These are phyloP conservation scores for Neurospora sp. DNA, from an alignment of 495 filamentous ascomycete species.

Conservation along the genomic window DNA sequence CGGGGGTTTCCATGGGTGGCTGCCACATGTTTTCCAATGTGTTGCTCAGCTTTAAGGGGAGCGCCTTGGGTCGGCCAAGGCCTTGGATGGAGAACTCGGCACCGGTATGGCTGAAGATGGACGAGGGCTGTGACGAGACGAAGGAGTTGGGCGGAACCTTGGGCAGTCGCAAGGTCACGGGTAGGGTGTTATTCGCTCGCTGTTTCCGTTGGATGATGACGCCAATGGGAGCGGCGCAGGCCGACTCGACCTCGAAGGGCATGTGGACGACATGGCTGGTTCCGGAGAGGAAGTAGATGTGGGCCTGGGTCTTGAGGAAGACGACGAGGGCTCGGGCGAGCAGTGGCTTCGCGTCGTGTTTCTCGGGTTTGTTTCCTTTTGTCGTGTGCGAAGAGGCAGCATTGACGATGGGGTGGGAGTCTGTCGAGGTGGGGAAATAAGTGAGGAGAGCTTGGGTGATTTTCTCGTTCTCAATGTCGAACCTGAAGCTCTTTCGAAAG, in stretches of 20 bases:
- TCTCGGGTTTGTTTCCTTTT: not conserved
- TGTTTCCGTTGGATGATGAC: constrained; percentile 74
- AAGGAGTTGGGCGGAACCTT: constrained; percentile 73
- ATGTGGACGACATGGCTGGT: constrained; percentile 84
- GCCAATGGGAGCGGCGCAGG: constrained; percentile 71
- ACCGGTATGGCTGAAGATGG: constrained; percentile 29
- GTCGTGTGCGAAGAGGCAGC: not conserved
- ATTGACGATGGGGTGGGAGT: constrained; percentile 11
- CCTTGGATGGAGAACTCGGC: constrained; percentile 44
- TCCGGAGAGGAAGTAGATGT: constrained; percentile 84
- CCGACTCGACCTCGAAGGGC: constrained; percentile 85
- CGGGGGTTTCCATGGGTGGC: constrained; percentile 31
- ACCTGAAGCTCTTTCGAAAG: constrained; percentile 76
- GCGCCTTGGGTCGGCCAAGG: constrained; percentile 38
- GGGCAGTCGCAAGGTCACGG: constrained; percentile 40
- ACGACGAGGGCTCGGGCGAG: constrained; percentile 72
- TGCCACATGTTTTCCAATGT: constrained; percentile 42
- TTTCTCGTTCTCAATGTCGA: constrained; percentile 76
- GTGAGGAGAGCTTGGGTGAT: constrained; percentile 79
- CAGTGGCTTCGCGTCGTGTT: constrained; percentile 8
- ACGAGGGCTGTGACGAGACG: constrained; percentile 47
- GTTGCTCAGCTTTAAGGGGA: constrained; percentile 33
- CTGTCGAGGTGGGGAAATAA: constrained; percentile 55
- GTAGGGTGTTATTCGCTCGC: constrained; percentile 25
- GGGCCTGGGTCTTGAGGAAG: constrained; percentile 84